phyloP scores from a whole-genome alignment of 2,329 filamentous ascomycete species.

The Tolypocladium cylindrosporum region DNA sequence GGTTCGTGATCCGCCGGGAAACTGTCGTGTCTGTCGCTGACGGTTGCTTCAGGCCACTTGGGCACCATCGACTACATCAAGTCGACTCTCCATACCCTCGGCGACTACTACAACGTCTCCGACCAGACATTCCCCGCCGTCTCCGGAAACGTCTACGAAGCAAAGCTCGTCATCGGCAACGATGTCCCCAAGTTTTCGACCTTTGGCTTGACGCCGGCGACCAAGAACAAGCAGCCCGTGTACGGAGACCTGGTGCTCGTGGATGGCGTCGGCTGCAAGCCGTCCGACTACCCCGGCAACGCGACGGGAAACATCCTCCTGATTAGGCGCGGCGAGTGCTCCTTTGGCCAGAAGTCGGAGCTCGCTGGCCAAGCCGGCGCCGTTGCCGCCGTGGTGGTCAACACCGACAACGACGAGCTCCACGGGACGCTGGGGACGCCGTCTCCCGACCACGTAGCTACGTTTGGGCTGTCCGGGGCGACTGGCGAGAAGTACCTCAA shows the following conservation, averaged over 20 bases:
- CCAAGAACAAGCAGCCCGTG: slow-evolving; percentile 47
- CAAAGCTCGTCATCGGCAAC: slow-evolving; percentile 44
- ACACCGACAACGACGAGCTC: slow-evolving; percentile 53
- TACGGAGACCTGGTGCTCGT: slow-evolving; percentile 51
- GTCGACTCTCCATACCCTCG: slow-evolving; percentile 40
- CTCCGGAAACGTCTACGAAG: slow-evolving; percentile 49
- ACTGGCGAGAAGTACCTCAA: slow-evolving; percentile 48
- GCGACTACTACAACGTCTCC: slow-evolving; percentile 52
- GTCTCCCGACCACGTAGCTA: slow-evolving; percentile 50
- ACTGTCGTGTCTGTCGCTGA: background rate
- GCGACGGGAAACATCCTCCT: slow-evolving; percentile 58
- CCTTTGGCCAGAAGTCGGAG: slow-evolving; percentile 62
- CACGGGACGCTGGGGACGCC: slow-evolving; percentile 60
- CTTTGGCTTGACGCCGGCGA: slow-evolving; percentile 60
- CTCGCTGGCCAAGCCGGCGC: slow-evolving; percentile 61
- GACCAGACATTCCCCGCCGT: slow-evolving; percentile 56
- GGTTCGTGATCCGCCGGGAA: slow-evolving; percentile 24
- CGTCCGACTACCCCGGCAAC: slow-evolving; percentile 50
- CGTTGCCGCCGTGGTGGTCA: slow-evolving; percentile 62
- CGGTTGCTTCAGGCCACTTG: slow-evolving; percentile 40
- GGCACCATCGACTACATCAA: slow-evolving; percentile 56
- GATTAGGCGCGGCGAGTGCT: slow-evolving; percentile 58
- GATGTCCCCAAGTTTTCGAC: slow-evolving; percentile 38
- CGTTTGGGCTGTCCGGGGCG: slow-evolving; percentile 53
- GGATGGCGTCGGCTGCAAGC: slow-evolving; percentile 51